phyloP scores from a whole-genome alignment of 2,329 filamentous ascomycete species.

The Colletotrichum euphorbiae region DNA sequence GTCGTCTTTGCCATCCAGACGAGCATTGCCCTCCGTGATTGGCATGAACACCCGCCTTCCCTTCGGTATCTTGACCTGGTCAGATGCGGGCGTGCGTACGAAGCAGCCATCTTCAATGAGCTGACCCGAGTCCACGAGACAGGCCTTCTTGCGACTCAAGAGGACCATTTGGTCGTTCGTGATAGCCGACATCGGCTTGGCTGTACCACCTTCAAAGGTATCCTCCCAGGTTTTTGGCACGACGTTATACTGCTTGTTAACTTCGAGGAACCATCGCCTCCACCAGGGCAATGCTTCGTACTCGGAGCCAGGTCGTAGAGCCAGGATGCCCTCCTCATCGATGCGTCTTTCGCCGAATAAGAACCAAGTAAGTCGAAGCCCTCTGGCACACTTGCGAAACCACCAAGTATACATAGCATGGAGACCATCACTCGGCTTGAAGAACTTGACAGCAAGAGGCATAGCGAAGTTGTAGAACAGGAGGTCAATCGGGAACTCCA shows the following conservation, averaged over 20 bases:
- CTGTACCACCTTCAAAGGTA: conserved; percentile 61
- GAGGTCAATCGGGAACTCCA: conserved; percentile 94
- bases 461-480: conserved; percentile 98
- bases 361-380: conserved; percentile 88
- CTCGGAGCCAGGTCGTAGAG: conserved; percentile 54
- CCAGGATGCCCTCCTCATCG: conserved; percentile 83
- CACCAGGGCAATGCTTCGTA: conserved; percentile 52
- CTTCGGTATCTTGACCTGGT: conserved; percentile 94
- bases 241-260: conserved; percentile 56
- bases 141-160: conserved; percentile 54
- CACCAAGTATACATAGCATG: conserved; percentile 94
- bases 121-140: conserved; percentile 61
- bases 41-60: conserved; percentile 83
- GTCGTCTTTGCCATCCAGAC: conserved; percentile 72
- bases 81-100: conserved; percentile 92
- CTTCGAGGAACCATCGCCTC: conserved; percentile 59
- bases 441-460: conserved; percentile 84
- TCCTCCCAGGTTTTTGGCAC: conserved; percentile 69
- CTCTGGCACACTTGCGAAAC: conserved; percentile 87
- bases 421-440: conserved; percentile 86
- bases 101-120: conserved; percentile 81
- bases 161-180: conserved; percentile 50
- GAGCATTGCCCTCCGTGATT: conserved; percentile 74
- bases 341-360: conserved; percentile 85
- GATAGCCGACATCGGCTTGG: conserved; percentile 55